Conservation (phyloP, 2,329 filamentous ascomycete genomes). For the Incumbomyces lentus region DNA sequence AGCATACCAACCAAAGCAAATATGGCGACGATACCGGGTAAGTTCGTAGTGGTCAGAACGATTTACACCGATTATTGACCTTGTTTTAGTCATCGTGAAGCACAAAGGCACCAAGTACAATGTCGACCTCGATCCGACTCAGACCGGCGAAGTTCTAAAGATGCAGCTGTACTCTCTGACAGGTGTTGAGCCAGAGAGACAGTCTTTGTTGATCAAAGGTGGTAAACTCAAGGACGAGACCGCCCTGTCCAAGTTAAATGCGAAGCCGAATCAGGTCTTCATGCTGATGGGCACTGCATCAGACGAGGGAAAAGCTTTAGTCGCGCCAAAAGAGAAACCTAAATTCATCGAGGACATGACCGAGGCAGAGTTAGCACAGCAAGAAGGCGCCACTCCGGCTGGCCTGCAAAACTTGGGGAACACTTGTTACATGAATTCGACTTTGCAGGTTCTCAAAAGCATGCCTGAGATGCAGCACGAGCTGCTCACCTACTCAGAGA, state of each 20-base stretch:
- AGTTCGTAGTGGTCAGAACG: constrained; percentile 14
- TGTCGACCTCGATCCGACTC: constrained; percentile 75
- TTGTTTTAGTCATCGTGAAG: constrained; percentile 67
- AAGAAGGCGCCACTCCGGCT: constrained; percentile 74
- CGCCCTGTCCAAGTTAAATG: constrained; percentile 68
- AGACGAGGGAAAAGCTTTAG: constrained; percentile 45
- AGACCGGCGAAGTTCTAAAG: constrained; percentile 87
- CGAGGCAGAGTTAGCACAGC: constrained; percentile 75
- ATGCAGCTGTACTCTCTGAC: constrained; percentile 92
- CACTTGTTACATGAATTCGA: constrained; percentile 97
- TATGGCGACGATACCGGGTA: constrained; percentile 50
- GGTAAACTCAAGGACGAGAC: constrained; percentile 93
- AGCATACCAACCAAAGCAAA: constrained; percentile 15
- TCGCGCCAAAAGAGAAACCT: constrained; percentile 64
- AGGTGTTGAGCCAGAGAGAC: constrained; percentile 87
- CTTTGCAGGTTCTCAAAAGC: constrained; percentile 76
- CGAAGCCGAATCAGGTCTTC: constrained; percentile 76
- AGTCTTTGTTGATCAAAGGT: constrained; percentile 91
- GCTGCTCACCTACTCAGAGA: constrained; percentile 52
- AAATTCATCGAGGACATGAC: constrained; percentile 98
- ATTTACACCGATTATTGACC: constrained; percentile 17
- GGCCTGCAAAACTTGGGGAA: constrained; percentile 90
- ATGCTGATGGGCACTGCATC: constrained; percentile 93
- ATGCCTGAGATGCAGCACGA: constrained; percentile 85
- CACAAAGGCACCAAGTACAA: constrained; percentile 93